These are phyloP conservation scores for Sphaerulina vaccinii DNA, from an alignment of 2,329 filamentous ascomycete genomes.

Conservation along the genomic window DNA sequence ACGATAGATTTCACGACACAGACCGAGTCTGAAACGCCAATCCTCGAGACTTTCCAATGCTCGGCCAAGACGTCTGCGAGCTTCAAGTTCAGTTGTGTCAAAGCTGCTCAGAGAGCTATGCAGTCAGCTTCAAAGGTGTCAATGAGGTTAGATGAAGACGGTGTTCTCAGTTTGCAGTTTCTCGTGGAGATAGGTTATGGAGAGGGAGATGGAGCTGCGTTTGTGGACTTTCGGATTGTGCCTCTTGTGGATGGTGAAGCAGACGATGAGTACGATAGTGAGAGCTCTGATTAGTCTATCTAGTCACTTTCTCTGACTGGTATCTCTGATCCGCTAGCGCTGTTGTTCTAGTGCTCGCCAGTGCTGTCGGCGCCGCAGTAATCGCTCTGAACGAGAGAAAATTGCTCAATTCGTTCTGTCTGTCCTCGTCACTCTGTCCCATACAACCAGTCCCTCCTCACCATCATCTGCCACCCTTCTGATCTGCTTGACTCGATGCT, in stretches of 20 bases:
- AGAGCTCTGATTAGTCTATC: constrained; percentile 10
- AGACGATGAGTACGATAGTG: constrained; percentile 34
- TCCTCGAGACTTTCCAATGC: constrained; percentile 75
- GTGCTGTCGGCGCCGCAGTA: too few relatives aligned
- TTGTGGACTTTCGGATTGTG: constrained; percentile 80
- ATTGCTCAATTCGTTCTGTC: not conserved
- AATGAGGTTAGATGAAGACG: constrained; percentile 80
- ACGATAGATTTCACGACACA: constrained; percentile 57
- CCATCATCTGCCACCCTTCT: constrained; percentile 36
- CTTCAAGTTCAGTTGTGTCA: constrained; percentile 85
- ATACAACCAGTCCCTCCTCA: constrained; percentile 43
- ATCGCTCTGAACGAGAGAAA: too few relatives aligned
- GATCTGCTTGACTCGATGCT: constrained; percentile 55
- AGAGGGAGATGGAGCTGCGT: constrained; percentile 55
- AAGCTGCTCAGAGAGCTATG: constrained; percentile 89
- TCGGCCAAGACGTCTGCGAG: constrained; percentile 59
- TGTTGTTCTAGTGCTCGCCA: too few relatives aligned
- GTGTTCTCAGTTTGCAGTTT: constrained; percentile 90
- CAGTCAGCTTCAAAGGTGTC: constrained; percentile 88
- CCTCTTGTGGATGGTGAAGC: constrained; percentile 66
- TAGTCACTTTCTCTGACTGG: not conserved
- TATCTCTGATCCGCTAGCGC: too few relatives aligned
- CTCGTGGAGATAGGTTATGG: constrained; percentile 78
- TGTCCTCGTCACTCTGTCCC: constrained; percentile 46
- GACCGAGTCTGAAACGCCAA: constrained; percentile 33